phyloP scores from a whole-genome alignment of 179 eudicot species.

The Heliamphora pulchella region DNA sequence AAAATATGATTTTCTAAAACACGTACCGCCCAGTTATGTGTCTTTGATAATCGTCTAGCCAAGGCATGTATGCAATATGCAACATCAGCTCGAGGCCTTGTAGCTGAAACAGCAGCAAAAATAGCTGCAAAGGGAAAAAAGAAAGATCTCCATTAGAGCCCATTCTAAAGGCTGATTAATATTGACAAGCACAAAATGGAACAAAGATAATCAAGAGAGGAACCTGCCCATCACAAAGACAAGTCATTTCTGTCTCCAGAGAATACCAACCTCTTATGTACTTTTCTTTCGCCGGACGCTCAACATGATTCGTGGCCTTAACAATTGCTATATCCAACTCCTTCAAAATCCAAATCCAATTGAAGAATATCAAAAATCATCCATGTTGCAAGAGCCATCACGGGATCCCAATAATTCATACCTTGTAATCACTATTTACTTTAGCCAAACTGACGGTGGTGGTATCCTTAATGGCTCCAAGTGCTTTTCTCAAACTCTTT shows the following conservation, averaged over 20 bases:
- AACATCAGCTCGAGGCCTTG: slow-evolving; percentile 92
- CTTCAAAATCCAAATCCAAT: slow-evolving; percentile 26
- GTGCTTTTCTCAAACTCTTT: slow-evolving; percentile 78
- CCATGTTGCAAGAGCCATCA: slow-evolving; percentile 11
- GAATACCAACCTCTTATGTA: slow-evolving; percentile 66
- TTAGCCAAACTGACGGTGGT: slow-evolving; percentile 91
- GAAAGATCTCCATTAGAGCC: slow-evolving; percentile 10
- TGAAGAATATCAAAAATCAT: background rate
- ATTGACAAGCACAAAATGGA: background rate
- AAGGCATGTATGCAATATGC: slow-evolving; percentile 94
- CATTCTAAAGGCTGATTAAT: background rate
- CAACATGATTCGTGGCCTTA: slow-evolving; percentile 94
- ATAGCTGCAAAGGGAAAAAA: slow-evolving; percentile 45
- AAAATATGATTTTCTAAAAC: background rate
- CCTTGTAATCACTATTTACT: slow-evolving; percentile 94
- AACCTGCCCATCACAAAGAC: background rate
- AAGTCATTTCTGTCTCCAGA: background rate
- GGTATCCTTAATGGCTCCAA: slow-evolving; percentile 88
- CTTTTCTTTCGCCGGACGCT: slow-evolving; percentile 84
- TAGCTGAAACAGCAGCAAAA: slow-evolving; percentile 76
- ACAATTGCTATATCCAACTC: slow-evolving; percentile 89
- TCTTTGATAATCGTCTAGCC: slow-evolving; percentile 74
- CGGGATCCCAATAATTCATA: slow-evolving; percentile 20
- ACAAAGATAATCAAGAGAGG: background rate
- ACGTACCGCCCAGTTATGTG: slow-evolving; percentile 97